Evolutionary conservation across 257 asterid species (phyloP).

Genomic region (Knoxia roxburghii): DNA sequence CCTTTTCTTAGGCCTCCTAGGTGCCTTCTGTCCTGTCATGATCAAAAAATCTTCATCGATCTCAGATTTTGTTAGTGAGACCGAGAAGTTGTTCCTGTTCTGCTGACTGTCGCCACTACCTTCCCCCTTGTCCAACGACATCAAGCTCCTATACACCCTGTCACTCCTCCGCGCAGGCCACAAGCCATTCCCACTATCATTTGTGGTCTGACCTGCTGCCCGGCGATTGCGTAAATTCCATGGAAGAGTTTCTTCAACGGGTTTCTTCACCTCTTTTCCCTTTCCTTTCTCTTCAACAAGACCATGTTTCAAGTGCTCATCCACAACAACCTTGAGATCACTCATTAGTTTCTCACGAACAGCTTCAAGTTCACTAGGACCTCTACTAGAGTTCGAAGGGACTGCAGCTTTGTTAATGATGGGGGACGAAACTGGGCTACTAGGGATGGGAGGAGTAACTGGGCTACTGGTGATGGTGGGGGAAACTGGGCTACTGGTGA

Average conservation of each 20-base stretch:
- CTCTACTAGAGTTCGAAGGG: neutral
- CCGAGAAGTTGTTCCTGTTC: neutral
- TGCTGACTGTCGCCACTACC: neutral
- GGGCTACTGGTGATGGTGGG: neutral
- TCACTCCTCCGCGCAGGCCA: neutral
- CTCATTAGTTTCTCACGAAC: slow-evolving; percentile 4
- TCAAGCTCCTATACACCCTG: neutral
- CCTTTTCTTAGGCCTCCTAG: slow-evolving; percentile 12
- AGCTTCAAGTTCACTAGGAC: slow-evolving; percentile 4
- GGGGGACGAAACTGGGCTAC: no score
- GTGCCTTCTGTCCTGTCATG: slow-evolving; percentile 21
- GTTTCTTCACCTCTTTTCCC: neutral
- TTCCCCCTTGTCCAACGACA: neutral
- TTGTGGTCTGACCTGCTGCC: neutral
- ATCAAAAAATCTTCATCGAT: slow-evolving; percentile 17
- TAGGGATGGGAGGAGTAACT: neutral
- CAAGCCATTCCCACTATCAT: neutral
- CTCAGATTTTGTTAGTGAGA: slow-evolving; percentile 17
- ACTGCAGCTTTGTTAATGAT: neutral
- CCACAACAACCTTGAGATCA: slow-evolving; percentile 4
- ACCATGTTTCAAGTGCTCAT: neutral
- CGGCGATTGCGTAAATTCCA: slow-evolving; percentile 11
- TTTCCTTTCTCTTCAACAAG: neutral
- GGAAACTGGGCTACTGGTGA: neutral
- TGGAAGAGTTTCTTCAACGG: slow-evolving; percentile 4